Base-by-base conservation (phyloP, 768 basidiomycete genomes). In the Hypholoma sublateritium region DNA sequence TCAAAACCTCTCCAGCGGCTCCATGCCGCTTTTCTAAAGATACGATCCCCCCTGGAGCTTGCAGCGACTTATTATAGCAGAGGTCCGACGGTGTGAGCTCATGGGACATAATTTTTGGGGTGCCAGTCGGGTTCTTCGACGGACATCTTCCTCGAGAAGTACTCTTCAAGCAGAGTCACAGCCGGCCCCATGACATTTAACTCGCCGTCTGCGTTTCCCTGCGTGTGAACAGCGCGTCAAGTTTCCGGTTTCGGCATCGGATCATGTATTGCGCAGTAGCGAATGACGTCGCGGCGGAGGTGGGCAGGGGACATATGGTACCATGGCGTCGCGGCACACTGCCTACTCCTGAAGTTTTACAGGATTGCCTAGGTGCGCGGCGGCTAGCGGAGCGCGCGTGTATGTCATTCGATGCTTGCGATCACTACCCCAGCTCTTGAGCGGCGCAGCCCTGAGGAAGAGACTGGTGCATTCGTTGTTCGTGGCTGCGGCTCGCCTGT, bases 71-170 rank as follows among this genome's bases (percentile, higher is more conserved):
- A 55, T 90, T 91, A 66, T 80, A 88, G 0, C 89, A 91, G 46
- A 91, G 67, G 65, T 91, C 89, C 34, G 91, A 68, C 22, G 85
- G 64, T 19, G 79, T 71, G 24, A 91, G 71, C n/a, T n/a, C n/a
- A 86, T 67, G 0, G 89, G 89, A 60, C 85, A 87, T 13, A 80
- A 65, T 11, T 69, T 72, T 0, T n/a, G n/a, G n/a, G n/a, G n/a
- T n/a, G n/a, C n/a, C n/a, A 46, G n/a, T 35, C 34, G n/a, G 49
- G 46, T 28, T 49, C 44, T 19, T 44, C 50, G n/a, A 41, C 17
- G 12, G 46, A 21, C 22, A 36, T 34, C 34, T 53, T 49, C 45
- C 34, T 50, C 4, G 55, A 42, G 61, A 86, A 80, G 57, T 77
- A 67, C 48, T 78, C 75, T 37, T 77, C 74, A 16, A 70, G 76